These are phyloP conservation scores for Lophiotrema nucula DNA, from an alignment of 495 filamentous ascomycete genomes.

Conservation along the genomic window DNA sequence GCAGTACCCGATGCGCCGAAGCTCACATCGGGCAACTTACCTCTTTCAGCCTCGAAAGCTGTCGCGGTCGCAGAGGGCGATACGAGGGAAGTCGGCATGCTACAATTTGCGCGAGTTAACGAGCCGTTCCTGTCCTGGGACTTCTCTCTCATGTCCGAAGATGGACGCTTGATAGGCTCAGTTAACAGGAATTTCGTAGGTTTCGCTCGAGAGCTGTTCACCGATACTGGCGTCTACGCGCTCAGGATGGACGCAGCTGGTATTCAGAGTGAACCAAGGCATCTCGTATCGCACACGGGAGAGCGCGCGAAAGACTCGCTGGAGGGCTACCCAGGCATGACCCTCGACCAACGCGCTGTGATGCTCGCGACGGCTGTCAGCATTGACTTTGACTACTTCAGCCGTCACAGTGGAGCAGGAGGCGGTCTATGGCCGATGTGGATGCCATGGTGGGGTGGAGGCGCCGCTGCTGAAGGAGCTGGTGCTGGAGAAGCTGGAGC, in stretches of 20 bases:
- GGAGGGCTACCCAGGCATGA: slow-evolving; percentile 52
- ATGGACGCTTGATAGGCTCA: slow-evolving; percentile 49
- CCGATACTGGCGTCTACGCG: slow-evolving; percentile 69
- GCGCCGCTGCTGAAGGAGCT: slow-evolving; percentile 43
- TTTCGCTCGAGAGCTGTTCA: slow-evolving; percentile 70
- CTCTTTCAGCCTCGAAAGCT: slow-evolving; percentile 52
- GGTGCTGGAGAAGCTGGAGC: slow-evolving; percentile 40
- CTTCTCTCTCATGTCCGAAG: slow-evolving; percentile 40
- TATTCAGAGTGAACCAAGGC: slow-evolving; percentile 42
- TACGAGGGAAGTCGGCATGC: slow-evolving; percentile 47
- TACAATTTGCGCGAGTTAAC: slow-evolving; percentile 61
- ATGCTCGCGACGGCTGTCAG: slow-evolving; percentile 72
- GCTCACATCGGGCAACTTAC: slow-evolving; percentile 48
- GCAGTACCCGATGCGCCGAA: slow-evolving; percentile 35
- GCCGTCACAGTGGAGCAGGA: slow-evolving; percentile 53
- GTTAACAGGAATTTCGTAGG: slow-evolving; percentile 69
- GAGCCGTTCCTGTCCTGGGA: slow-evolving; percentile 48
- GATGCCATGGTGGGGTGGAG: slow-evolving; percentile 55
- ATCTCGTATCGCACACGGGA: slow-evolving; percentile 42
- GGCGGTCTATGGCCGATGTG: slow-evolving; percentile 58
- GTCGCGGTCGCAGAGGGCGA: slow-evolving; percentile 45
- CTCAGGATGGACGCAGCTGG: slow-evolving; percentile 66
- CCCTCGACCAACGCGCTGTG: slow-evolving; percentile 67
- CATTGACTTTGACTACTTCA: slow-evolving; percentile 74
- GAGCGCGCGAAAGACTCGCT: not conserved